phyloP scores from a whole-genome alignment of 495 filamentous ascomycete genomes.

The Penicilliopsis zonata region DNA sequence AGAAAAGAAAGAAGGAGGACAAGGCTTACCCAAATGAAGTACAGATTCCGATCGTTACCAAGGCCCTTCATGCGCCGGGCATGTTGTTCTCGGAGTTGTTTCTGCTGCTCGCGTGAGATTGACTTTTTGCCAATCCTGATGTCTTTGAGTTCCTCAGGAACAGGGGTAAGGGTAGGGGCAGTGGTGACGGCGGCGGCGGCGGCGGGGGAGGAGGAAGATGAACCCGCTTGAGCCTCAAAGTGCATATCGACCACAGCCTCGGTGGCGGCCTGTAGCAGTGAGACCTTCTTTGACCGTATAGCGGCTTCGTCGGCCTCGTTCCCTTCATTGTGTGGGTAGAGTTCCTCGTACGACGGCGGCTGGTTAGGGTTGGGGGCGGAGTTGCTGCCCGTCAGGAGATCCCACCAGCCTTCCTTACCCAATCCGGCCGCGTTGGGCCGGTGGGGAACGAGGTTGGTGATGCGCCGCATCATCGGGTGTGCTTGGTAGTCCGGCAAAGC shows the following conservation, averaged over 20 bases:
- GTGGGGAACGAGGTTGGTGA: conserved; percentile 62
- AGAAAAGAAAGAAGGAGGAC: conserved; percentile 5
- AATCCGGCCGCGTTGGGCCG: conserved; percentile 31
- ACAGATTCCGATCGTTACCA: conserved; percentile 65
- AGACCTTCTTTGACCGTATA: conserved; percentile 47
- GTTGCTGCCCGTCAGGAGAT: conserved; percentile 43
- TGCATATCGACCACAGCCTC: conserved; percentile 57
- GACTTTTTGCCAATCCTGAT: conserved; percentile 33
- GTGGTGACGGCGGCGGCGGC: too few species aligned
- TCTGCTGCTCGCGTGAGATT: conserved; percentile 60
- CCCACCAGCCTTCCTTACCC: conserved; percentile 56
- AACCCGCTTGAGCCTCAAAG: conserved; percentile 45
- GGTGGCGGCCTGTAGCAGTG: conserved; percentile 46
- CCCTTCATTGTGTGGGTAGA: conserved; percentile 53
- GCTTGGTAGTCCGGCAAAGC: conserved; percentile 61
- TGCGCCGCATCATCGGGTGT: conserved; percentile 58
- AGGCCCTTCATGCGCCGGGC: conserved; percentile 64
- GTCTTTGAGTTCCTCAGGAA: conserved; percentile 24
- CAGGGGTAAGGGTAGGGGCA: conserved; percentile 34
- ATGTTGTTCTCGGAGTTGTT: conserved; percentile 58
- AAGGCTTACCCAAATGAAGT: conserved; percentile 70
- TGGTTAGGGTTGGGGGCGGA: conserved; percentile 24
- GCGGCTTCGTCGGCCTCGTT: conserved; percentile 26
- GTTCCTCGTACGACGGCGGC: conserved; percentile 72
- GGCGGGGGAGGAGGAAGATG: conserved; percentile 25